Base-by-base conservation (phyloP, 1,284 basidiomycete genomes). In the Laetiporus sulphureus region DNA sequence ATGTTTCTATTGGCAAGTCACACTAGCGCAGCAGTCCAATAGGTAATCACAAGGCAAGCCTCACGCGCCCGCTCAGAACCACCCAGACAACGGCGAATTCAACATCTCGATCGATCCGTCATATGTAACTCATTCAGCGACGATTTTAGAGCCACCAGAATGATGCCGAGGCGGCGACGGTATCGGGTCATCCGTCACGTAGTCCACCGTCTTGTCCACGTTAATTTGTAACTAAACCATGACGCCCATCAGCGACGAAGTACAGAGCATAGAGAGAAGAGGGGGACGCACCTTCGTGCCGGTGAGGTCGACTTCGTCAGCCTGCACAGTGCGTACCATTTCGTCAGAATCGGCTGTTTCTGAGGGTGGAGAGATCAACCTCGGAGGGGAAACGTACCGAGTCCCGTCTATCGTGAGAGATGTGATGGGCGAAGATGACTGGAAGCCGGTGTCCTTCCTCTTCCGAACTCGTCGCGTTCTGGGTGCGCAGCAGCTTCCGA, bases 181-280 rank as follows among this genome's bases (percentile, higher is more conserved):
- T 11, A 32, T 37, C 15, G 40, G 37, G 38, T 56, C 53, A 43
- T 57, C 57, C 15, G 48, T 38, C 22, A 49, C 51, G 41, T 45
- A 51, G 39, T 54, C 54, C 16, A 56, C 44, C 13, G 57, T 56
- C 47, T 57, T 52, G 48, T 59, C 53, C 23, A 59, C 54, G 24
- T 49, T 57, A 42, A 59, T 56, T 46, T 59, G 50, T 43, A 55
- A 42, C 56, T 54, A 25, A 32, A 35, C n/a, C n/a, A n/a, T n/a
- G n/a, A 10, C 13, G 16, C 5, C 10, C 13, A 18, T 35, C 33
- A 36, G 34, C 34, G 13, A 3, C 13, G 5, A 15, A 2, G 12
- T 16, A n/a, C 2, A 19, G 7, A n/a, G n/a, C n/a, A n/a, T n/a
- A 19, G 8, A n/a, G n/a, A 12, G n/a, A 16, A 11, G 13, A 7